phyloP scores from a whole-genome alignment of 2,329 filamentous ascomycete genomes.

The Fusarium irregulare region DNA sequence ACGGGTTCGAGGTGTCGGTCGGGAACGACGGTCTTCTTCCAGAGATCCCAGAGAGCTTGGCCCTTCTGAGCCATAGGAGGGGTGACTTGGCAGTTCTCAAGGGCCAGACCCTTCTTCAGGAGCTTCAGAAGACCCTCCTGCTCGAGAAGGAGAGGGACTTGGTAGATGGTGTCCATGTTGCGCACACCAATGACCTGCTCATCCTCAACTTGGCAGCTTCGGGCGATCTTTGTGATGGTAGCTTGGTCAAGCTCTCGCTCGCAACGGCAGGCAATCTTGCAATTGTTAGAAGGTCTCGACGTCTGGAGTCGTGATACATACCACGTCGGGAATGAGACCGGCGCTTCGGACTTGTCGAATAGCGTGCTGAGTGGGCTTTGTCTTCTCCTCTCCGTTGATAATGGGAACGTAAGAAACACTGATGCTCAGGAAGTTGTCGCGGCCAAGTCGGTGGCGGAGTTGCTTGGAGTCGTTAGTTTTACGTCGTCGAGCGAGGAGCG shows the following conservation, averaged over 20 bases:
- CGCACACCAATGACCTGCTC: conserved; percentile 91
- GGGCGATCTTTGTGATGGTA: conserved; percentile 88
- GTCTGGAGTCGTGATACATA: conserved; percentile 50
- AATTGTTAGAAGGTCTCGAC: conserved; percentile 5
- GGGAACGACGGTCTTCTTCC: conserved; percentile 76
- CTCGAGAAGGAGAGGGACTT: conserved; percentile 91
- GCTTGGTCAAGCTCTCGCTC: conserved; percentile 77
- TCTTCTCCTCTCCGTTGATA: conserved; percentile 81
- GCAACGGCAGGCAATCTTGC: conserved; percentile 90
- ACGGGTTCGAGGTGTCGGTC: conserved; percentile 75
- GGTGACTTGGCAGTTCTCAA: conserved; percentile 68
- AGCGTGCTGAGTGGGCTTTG: conserved; percentile 94
- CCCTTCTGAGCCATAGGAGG: conserved; percentile 71
- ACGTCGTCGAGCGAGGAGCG: not conserved
- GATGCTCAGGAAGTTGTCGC: conserved; percentile 87
- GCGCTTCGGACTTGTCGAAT: conserved; percentile 86
- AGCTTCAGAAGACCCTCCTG: conserved; percentile 79
- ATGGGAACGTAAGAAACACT: conserved; percentile 90
- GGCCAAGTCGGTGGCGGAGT: conserved; percentile 76
- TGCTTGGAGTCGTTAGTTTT: conserved; percentile 56
- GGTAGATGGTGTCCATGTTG: conserved; percentile 91
- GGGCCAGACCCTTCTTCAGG: conserved; percentile 72
- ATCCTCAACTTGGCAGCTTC: conserved; percentile 86
- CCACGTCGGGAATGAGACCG: conserved; percentile 77
- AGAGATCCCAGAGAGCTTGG: conserved; percentile 77